phyloP scores from a whole-genome alignment of 768 basidiomycete species.

The Pisolithus marmoratus region DNA sequence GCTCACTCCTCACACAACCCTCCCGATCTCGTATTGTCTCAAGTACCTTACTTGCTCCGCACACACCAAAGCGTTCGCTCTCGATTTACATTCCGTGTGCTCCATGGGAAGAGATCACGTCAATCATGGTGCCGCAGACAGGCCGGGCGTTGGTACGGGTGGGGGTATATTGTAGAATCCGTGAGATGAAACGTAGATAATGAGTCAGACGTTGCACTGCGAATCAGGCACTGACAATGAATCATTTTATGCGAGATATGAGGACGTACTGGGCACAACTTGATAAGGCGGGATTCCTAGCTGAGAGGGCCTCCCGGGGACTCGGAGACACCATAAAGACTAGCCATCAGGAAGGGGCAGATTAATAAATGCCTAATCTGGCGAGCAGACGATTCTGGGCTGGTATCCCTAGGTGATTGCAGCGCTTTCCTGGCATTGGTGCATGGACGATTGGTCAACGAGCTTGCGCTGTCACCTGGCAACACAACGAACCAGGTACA shows the following conservation, averaged over 20 bases:
- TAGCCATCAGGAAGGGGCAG: neutral
- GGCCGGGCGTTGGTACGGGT: slow-evolving; percentile 25
- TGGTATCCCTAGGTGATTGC: slow-evolving; percentile 63
- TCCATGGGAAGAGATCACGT: slow-evolving; percentile 7
- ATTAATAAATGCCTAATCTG: slow-evolving; percentile 34
- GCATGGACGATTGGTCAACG: slow-evolving; percentile 23
- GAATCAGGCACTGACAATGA: too few species aligned
- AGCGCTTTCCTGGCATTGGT: slow-evolving; percentile 68
- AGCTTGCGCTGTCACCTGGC: neutral
- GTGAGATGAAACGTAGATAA: slow-evolving; percentile 85
- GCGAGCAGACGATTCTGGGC: slow-evolving; percentile 57
- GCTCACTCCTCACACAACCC: slow-evolving; percentile 69
- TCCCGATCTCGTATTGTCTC: slow-evolving; percentile 87
- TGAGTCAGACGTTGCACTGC: slow-evolving; percentile 93
- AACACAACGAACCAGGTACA: slow-evolving; percentile 60
- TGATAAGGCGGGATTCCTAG: slow-evolving; percentile 79
- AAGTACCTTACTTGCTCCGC: slow-evolving; percentile 82
- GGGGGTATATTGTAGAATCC: slow-evolving; percentile 77
- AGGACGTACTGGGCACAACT: too few species aligned
- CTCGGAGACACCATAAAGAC: too few species aligned
- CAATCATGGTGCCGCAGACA: slow-evolving; percentile 1
- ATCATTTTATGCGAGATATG: too few species aligned
- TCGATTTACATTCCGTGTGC: slow-evolving; percentile 46
- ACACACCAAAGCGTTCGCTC: slow-evolving; percentile 49
- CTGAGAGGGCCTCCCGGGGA: slow-evolving; percentile 73